Conservation (phyloP, 1,284 basidiomycete species). For the Melanopsichium pennsylvanicum region DNA sequence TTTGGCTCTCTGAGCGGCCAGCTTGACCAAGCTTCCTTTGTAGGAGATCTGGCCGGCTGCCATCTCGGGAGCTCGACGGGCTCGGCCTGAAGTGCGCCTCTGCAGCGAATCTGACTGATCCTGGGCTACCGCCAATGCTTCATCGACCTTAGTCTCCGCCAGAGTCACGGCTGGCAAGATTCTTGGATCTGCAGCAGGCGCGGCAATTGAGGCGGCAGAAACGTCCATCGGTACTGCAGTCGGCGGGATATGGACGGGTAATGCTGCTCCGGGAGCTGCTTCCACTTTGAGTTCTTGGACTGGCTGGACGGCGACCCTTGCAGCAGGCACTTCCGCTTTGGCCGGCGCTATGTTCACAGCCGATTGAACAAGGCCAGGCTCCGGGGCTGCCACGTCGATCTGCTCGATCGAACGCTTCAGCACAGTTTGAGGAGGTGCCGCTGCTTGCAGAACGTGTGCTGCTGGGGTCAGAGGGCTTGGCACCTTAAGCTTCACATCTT, state of each 20-base stretch:
- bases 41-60: slow-evolving; percentile 45
- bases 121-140: background rate
- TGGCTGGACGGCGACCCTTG: background rate
- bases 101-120: slow-evolving; percentile 20
- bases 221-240: background rate
- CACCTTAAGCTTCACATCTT: slow-evolving; percentile 5
- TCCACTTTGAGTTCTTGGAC: slow-evolving; percentile 8
- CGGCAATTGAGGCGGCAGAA: background rate
- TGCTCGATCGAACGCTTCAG: background rate
- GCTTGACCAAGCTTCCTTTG: slow-evolving; percentile 45
- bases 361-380: slow-evolving; percentile 13
- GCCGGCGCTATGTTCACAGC: background rate
- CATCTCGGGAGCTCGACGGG: slow-evolving; percentile 45
- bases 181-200: background rate
- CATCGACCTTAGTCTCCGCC: background rate
- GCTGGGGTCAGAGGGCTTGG: background rate
- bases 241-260: background rate
- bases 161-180: no score
- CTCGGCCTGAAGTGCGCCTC: slow-evolving; percentile 36
- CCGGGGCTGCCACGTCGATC: slow-evolving; percentile 8
- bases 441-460: background rate
- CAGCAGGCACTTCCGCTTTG: background rate
- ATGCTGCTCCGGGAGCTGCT: background rate
- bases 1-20: slow-evolving; percentile 43
- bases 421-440: background rate